Evolutionary conservation across 2,329 filamentous ascomycete species (phyloP).

Genomic region (Trichoderma harzianum): DNA sequence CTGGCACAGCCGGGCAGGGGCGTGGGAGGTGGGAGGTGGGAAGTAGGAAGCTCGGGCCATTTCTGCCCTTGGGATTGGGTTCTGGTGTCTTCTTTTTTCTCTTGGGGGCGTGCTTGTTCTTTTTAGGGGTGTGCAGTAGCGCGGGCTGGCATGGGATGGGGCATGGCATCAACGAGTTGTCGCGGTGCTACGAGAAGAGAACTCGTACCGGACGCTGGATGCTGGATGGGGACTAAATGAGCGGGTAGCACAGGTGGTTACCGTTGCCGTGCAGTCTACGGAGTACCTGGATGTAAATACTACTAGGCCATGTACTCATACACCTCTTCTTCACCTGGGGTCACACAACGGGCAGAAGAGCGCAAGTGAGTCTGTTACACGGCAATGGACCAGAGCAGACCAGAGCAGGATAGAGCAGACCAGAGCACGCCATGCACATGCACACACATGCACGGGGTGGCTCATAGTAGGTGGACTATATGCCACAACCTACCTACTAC

Average conservation of each 20-base stretch:
- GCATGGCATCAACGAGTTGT: neutral
- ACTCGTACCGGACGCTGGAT: neutral
- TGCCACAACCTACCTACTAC: no score
- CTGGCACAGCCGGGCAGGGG: conserved; percentile 5
- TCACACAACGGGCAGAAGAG: neutral
- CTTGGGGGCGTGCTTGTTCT: neutral
- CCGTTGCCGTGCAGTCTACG: no score
- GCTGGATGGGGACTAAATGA: neutral
- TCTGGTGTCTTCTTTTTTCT: neutral
- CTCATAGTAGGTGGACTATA: no score
- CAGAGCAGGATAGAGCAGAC: neutral
- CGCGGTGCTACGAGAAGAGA: neutral
- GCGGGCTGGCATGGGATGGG: neutral
- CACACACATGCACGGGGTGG: neutral
- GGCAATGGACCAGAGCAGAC: neutral
- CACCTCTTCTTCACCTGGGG: neutral
- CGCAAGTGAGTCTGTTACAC: neutral
- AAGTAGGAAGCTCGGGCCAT: conserved; percentile 1
- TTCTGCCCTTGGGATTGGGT: neutral
- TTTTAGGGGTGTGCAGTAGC: neutral
- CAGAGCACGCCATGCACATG: neutral
- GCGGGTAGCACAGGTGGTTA: neutral
- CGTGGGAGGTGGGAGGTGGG: neutral
- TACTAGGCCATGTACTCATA: no score
- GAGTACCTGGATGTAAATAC: no score